phyloP scores from a whole-genome alignment of 305 asterid genomes.

The Fraxinus greggii region DNA sequence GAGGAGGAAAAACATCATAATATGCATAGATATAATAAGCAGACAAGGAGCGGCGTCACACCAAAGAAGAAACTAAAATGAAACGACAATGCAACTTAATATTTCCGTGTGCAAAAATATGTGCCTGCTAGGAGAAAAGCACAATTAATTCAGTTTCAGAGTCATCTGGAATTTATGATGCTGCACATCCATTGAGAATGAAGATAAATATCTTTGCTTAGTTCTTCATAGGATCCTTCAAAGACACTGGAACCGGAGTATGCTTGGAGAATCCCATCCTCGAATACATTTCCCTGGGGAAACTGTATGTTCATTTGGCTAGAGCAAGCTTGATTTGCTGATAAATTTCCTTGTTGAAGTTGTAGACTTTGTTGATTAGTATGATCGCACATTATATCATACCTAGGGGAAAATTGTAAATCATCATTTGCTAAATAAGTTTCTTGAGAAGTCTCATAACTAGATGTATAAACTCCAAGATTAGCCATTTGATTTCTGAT shows the following conservation, averaged over 20 bases:
- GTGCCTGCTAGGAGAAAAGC: background rate
- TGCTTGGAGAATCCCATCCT: constrained; percentile 26
- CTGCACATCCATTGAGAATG: constrained; percentile 31
- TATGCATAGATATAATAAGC: background rate
- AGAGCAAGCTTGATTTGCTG: constrained; percentile 18
- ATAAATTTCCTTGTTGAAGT: constrained; percentile 12
- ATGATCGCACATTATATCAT: constrained; percentile 11
- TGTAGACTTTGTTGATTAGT: constrained; percentile 15
- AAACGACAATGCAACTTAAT: background rate
- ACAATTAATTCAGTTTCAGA: background rate
- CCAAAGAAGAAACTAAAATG: background rate
- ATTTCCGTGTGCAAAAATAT: background rate
- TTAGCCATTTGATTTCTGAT: constrained; percentile 43
- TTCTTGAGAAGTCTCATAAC: background rate
- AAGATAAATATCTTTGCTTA: constrained; percentile 35
- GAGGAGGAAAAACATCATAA: background rate
- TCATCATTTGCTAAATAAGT: background rate
- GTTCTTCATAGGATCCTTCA: constrained; percentile 30
- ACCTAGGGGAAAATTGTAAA: constrained; percentile 8
- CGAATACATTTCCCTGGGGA: constrained; percentile 19
- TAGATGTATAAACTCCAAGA: constrained; percentile 19
- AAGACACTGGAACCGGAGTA: constrained; percentile 22
- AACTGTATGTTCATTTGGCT: constrained; percentile 23
- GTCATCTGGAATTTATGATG: constrained; percentile 17
- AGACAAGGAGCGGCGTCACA: background rate